Evolutionary conservation across 768 basidiomycete species (phyloP), one percentile per base, ranked within the genome.

Genomic region (Termitomyces sp.): DNA sequence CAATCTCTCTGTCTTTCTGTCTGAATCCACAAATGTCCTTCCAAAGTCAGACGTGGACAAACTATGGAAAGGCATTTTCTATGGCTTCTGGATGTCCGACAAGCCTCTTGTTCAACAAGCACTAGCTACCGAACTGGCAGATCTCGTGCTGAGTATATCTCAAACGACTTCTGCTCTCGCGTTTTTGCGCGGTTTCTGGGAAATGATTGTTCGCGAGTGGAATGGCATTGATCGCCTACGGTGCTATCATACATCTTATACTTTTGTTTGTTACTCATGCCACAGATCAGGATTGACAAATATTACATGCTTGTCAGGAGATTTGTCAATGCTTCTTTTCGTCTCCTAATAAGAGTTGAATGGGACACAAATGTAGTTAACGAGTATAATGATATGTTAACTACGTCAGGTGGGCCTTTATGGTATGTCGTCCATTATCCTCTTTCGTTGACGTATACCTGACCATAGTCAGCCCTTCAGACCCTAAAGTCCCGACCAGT

Each of bases 61-160:
- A 71, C 70, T 98, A 31, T 98, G 96, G 96, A 98, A 99, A 70
- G 96, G 95, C 0, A 82, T 98, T 50, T 99, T 96, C 70, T 99
- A 96, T 71, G 95, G 96, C 68, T 98, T 94, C 73, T 99, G 96
- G 95, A 98, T 98, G 94, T 98, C 95, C 10, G 96, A 99, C 73
- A 99, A 98, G 68, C 95, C 95, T 4, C 80, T 95, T 9, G 90
- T 98, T 8, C 96, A 98, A 68, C 96, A 98, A 68, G 87, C 86
- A 14, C 80, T 99, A 15, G 93, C 96, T 0, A 76, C 80, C 15
- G 91, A 94, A 63, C 73, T 99, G 40, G 89, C 96, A 17, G 85
- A 92, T 61, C 75, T 98, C 40, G 65, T 94, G 5, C 73, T 98
- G 48, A 80, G 76, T 10, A 91, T 95, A 44, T 73, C 80, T 28